Percentiles rank a stretch among this genome's conserved stretches.
These are phyloP conservation scores for Xylaria sp. DNA, from an alignment of 2,329 filamentous ascomycete genomes.

Conservation along the genomic window DNA sequence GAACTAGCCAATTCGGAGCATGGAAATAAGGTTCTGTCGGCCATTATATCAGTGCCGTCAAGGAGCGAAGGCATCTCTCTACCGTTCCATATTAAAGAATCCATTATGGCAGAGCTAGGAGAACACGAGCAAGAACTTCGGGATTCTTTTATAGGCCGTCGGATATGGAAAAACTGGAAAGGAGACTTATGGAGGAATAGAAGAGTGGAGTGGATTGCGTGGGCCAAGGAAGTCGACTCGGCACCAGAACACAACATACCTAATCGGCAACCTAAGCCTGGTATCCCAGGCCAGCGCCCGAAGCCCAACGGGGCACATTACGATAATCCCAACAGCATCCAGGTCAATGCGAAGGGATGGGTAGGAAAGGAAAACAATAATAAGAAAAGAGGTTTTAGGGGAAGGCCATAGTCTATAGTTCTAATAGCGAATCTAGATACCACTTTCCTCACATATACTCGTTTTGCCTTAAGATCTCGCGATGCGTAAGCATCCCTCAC, in stretches of 20 bases:
- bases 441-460: background rate
- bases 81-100: conserved; percentile 69
- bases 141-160: conserved; percentile 65
- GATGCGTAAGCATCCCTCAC: too few relatives aligned
- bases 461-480: background rate
- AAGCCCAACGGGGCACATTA: conserved; percentile 22
- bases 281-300: conserved; percentile 20
- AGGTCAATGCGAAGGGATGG: conserved; percentile 21
- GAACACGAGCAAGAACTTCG: conserved; percentile 62
- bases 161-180: conserved; percentile 68
- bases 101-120: conserved; percentile 62
- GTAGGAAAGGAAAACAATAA: conserved; percentile 25
- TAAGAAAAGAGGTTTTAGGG: conserved; percentile 18
- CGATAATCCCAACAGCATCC: conserved; percentile 35
- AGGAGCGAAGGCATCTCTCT: conserved; percentile 60
- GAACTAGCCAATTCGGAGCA: conserved; percentile 62
- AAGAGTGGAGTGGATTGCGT: conserved; percentile 65
- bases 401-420: conserved; percentile 22
- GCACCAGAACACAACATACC: conserved; percentile 32
- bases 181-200: conserved; percentile 67
- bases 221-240: conserved; percentile 64
- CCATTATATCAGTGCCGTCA: conserved; percentile 62
- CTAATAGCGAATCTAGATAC: conserved; percentile 4
- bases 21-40: conserved; percentile 63
- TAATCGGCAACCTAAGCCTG: conserved; percentile 33